These are phyloP conservation scores for Odonthalia washingtoniensis DNA, from an alignment of 31 red algal genomes.

Conservation along the genomic window DNA sequence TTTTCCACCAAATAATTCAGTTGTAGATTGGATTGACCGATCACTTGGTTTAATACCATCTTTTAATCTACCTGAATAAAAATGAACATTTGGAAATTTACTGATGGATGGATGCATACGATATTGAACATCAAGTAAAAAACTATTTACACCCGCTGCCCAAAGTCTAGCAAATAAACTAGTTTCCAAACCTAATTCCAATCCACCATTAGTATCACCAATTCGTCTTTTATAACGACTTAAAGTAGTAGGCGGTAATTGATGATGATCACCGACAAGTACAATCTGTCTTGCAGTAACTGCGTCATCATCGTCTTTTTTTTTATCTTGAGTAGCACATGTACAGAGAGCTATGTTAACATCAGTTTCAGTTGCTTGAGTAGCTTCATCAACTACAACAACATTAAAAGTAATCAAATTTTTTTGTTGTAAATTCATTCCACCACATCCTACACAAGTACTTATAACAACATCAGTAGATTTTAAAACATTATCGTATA, in stretches of 20 bases:
- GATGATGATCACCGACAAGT: constrained; percentile 84
- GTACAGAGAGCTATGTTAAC: constrained; percentile 49
- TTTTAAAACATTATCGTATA: constrained; percentile 1
- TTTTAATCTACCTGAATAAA: constrained; percentile 70
- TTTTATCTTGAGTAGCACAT: neutral
- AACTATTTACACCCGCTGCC: constrained; percentile 9
- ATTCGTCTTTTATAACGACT: no score
- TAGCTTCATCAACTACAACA: constrained; percentile 81
- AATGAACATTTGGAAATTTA: constrained; percentile 66
- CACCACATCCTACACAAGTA: constrained; percentile 77
- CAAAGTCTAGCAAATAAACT: constrained; percentile 71
- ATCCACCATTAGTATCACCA: neutral
- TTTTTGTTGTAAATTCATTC: constrained; percentile 54
- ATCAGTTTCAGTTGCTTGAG: constrained; percentile 73
- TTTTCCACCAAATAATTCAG: neutral
- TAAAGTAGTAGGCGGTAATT: constrained; percentile 87
- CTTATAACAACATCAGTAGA: constrained; percentile 36
- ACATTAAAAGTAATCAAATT: constrained; percentile 54
- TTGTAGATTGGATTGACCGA: constrained; percentile 31
- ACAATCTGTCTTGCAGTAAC: constrained; percentile 35
- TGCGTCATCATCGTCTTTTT: no score
- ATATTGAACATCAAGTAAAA: constrained; percentile 77
- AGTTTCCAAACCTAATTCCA: constrained; percentile 45
- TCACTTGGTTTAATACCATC: constrained; percentile 38
- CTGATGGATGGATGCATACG: constrained; percentile 89